Evolutionary conservation across 2,329 filamentous ascomycete species (phyloP).

Genomic region (Leptographium wingfieldii): DNA sequence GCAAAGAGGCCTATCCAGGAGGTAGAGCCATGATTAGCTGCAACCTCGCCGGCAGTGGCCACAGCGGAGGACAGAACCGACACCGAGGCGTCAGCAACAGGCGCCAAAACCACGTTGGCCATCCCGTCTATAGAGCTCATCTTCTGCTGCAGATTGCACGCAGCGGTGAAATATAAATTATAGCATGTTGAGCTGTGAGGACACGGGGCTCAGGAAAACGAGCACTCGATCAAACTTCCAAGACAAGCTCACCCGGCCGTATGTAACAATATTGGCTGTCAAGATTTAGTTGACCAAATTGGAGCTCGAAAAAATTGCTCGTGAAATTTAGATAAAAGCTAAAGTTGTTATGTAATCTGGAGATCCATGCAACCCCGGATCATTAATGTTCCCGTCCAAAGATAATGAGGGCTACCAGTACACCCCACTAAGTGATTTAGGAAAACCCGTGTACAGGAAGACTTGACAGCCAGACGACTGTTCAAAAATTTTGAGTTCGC

Average conservation of each 20-base stretch:
- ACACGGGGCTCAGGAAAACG: conserved; percentile 12
- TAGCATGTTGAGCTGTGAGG: conserved; percentile 6
- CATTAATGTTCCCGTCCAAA: background rate
- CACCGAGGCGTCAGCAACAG: conserved; percentile 10
- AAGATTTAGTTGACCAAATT: background rate
- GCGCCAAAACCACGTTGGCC: background rate
- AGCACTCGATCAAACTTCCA: background rate
- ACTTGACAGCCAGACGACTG: background rate
- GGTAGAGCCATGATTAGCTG: conserved; percentile 25
- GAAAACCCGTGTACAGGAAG: background rate
- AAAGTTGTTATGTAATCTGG: background rate
- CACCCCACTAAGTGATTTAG: conserved; percentile 1
- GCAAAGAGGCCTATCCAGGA: conserved; percentile 48
- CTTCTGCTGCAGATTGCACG: conserved; percentile 10
- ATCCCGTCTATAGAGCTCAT: conserved; percentile 6
- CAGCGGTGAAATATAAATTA: conserved; percentile 1
- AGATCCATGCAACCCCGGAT: background rate
- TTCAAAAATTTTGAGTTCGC: background rate
- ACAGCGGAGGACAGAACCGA: conserved; percentile 26
- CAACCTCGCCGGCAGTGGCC: conserved; percentile 23
- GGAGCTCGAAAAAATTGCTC: background rate
- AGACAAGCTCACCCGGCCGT: too few relatives aligned
- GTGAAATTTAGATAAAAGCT: background rate
- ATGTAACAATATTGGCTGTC: background rate
- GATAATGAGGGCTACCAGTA: background rate